Base-by-base conservation (phyloP, 169 alveolate genomes). In the Plasmodium cynomolgi region DNA sequence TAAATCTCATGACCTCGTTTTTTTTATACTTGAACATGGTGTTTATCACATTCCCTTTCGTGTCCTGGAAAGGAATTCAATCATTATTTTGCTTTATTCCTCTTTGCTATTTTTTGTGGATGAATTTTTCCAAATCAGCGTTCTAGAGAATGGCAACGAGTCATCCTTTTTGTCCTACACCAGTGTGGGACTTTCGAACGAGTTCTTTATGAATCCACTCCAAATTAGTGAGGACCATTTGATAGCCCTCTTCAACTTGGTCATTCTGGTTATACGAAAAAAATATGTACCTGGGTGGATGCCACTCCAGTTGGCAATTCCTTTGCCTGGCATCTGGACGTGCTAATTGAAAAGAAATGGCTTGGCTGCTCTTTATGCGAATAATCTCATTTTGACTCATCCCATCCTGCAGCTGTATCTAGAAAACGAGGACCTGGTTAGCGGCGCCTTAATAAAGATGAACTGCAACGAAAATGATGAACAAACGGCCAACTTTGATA, bases 21-120 rank as follows among this genome's bases (percentile, higher is more conserved):
- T 85, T 29, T 54, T 29, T 5, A 74, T 75, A 54, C 75, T 50
- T n/a, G 58, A 77, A 33, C 54, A 74, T 50, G 80, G 80, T 23
- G 80, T 85, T 44, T 85, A 85, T 75, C 44, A 85, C 80, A 75
- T 85, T 54, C 93, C 93, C 33, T 85, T 85, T 75, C 84, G 84
- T 39, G 26, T 75, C 34, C 41, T 85, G 41, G 93, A 85, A 75
- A 74, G 33, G 8, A 75, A 77, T 13, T 74, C 93, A 0, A 26
- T 62, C 23, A 75, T 85, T 29, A 85, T 85, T 85, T 85, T 85
- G 41, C 71, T 85, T 11, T 85, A 85, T 34, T 85, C 85, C 20
- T 85, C 62, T 31, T 39, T 85, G 80, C 68, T 85, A 85, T 85
- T 85, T 75, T 85, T 74, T 41, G 77, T 39, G 58, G 86, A 85